Percentiles rank a stretch among this genome's conserved stretches.
phyloP scores from a whole-genome alignment of 2,329 filamentous ascomycete genomes.

The Macroventuria anomochaeta region DNA sequence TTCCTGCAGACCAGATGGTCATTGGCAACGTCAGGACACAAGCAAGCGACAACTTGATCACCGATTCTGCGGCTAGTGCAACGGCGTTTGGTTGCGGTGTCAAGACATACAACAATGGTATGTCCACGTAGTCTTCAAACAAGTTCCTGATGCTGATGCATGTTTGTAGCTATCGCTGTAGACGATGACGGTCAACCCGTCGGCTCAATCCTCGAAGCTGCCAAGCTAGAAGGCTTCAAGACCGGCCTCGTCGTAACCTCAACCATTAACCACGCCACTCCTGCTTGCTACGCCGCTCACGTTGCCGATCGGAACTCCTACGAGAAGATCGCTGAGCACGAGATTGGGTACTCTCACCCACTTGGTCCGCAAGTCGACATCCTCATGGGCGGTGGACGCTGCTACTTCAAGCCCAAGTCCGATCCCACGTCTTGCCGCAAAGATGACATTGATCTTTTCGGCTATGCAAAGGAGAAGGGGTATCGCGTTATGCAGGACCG shows the following conservation, averaged over 20 bases:
- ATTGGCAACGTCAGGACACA: conserved; percentile 33
- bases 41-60: conserved; percentile 46
- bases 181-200: conserved; percentile 43
- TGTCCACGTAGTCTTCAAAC: not conserved
- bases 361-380: conserved; percentile 50
- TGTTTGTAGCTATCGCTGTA: conserved; percentile 40
- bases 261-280: conserved; percentile 49
- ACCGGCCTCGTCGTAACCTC: conserved; percentile 54
- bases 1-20: conserved; percentile 28
- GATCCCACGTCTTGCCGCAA: conserved; percentile 48
- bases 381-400: conserved; percentile 51
- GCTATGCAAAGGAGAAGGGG: conserved; percentile 43
- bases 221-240: conserved; percentile 50
- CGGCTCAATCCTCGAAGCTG: conserved; percentile 52
- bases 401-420: conserved; percentile 51
- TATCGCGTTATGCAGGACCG: conserved; percentile 50
- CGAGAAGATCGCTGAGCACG: conserved; percentile 49
- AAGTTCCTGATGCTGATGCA: not conserved
- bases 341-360: conserved; percentile 51
- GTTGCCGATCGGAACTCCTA: conserved; percentile 39
- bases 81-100: conserved; percentile 52
- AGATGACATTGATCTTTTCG: conserved; percentile 49
- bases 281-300: conserved; percentile 20
- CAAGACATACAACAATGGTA: conserved; percentile 49
- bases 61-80: conserved; percentile 52